Base-by-base conservation (phyloP, 257 asterid species). In the Lavandula angustifolia region DNA sequence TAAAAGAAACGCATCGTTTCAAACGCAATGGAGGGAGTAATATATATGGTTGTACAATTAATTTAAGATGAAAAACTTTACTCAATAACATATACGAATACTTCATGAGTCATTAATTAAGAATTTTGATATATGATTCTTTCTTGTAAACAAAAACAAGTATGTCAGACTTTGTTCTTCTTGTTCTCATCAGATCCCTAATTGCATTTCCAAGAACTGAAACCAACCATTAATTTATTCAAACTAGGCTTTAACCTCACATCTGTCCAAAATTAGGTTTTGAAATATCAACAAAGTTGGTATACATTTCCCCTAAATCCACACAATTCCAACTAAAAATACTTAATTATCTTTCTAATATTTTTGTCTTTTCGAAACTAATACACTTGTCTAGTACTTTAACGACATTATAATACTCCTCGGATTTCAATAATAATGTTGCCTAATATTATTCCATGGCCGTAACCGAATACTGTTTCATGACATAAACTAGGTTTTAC, bases 191-290 rank as follows among this genome's bases (percentile, higher is more conserved):
- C 73, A 67, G 75, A 78, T 71, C 80, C 71, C 68, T 71, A 64
- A 63, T 77, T 71, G 58, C 80, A 78, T 71, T 74, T 78, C 73
- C 80, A 78, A 75, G 75, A 74, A 58, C 66, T 67, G 75, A 71
- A 78, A 74, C 60, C 67, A 62, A 70, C 76, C 41, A 74, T 40
- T 73, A 37, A 32, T 62, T 41, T 66, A 62, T 50, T 62, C 29
- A 42, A 54, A 57, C 29, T 12, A 54, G 31, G 54, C 13, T 50
- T 57, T 10, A 64, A 47, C 9, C 56, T 18, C 43, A 4, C 18
- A 70, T 13, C 34, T 46, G 68, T 74, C 77, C 79, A 74, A 62
- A 51, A 51, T 74, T 74, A 78, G 77, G 82, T 78, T 60, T 74
- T 60, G 73, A 78, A 50, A 67, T 66, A 54, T 51, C 37, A 50